Conservation (phyloP, 2,329 filamentous ascomycete species). For the Alternaria atra region DNA sequence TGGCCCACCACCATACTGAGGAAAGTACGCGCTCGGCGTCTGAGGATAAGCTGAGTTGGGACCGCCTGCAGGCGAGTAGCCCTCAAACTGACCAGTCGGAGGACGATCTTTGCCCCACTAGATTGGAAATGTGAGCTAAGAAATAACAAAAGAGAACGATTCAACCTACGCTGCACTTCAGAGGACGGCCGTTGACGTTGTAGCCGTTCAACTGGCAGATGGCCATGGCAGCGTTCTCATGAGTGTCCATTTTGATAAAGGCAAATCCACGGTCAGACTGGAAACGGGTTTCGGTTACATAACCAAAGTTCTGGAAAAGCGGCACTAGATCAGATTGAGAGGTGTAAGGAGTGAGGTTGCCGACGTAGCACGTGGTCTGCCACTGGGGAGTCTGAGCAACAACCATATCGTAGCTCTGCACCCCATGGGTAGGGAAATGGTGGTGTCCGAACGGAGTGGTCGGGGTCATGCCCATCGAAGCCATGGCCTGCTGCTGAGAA, state of each 20-base stretch:
- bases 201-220: conserved; percentile 98
- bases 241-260: conserved; percentile 99
- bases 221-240: conserved; percentile 97
- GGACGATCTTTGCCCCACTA: conserved; percentile 99
- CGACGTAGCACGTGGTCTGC: conserved; percentile 99
- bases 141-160: conserved; percentile 26
- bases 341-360: conserved; percentile 97
- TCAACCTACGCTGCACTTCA: conserved; percentile 95
- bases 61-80: conserved; percentile 79
- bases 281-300: conserved; percentile 95
- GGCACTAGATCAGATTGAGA: conserved; percentile 97
- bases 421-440: conserved; percentile 95
- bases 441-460: conserved; percentile 96
- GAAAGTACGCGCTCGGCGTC: conserved; percentile 84
- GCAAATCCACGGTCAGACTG: conserved; percentile 97
- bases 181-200: conserved; percentile 93
- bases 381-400: conserved; percentile 93
- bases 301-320: conserved; percentile 98
- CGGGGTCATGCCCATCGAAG: conserved; percentile 96
- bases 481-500: conserved; percentile 96
- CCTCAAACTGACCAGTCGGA: conserved; percentile 82
- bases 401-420: conserved; percentile 98
- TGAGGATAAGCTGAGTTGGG: conserved; percentile 78
- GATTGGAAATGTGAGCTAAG: conserved; percentile 45
- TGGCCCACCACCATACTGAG: conserved; percentile 83